Percentiles rank a stretch among this genome's conserved stretches.
phyloP scores from a whole-genome alignment of 1,139 yeast species.

The Eremothecium gossypii region DNA sequence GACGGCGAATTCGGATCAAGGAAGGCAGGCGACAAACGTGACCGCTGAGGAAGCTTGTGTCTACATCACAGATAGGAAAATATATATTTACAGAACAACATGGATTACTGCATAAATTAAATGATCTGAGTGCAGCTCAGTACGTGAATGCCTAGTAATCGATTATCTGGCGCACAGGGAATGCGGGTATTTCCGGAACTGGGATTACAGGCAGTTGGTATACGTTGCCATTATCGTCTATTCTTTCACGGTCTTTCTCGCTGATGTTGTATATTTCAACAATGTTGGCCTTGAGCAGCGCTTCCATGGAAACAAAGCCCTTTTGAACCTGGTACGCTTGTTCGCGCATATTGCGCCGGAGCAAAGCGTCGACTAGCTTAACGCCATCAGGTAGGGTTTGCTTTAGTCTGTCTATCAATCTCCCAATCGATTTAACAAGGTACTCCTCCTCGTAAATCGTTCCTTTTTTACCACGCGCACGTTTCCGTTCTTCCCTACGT shows the following conservation, averaged over 20 bases:
- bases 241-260: slow-evolving; percentile 78
- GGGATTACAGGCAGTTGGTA: slow-evolving; percentile 70
- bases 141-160: slow-evolving; percentile 37
- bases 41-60: not conserved
- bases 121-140: not conserved
- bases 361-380: slow-evolving; percentile 62
- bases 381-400: slow-evolving; percentile 69
- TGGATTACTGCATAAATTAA: not conserved
- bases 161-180: slow-evolving; percentile 46
- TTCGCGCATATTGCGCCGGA: slow-evolving; percentile 62
- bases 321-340: slow-evolving; percentile 80
- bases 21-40: not conserved
- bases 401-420: slow-evolving; percentile 74
- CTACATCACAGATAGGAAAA: not conserved
- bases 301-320: slow-evolving; percentile 50
- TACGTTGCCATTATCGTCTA: slow-evolving; percentile 80
- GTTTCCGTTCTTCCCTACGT: slow-evolving; percentile 91
- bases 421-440: slow-evolving; percentile 75
- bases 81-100: slow-evolving; percentile 1
- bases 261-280: slow-evolving; percentile 71
- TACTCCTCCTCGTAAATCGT: slow-evolving; percentile 96
- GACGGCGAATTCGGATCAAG: slow-evolving; percentile 24
- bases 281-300: slow-evolving; percentile 47
- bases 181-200: slow-evolving; percentile 49
- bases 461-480: slow-evolving; percentile 95